Evolutionary conservation across 164 flowering plant genomes (phyloP).

Genomic region (Umbellularia californica): DNA sequence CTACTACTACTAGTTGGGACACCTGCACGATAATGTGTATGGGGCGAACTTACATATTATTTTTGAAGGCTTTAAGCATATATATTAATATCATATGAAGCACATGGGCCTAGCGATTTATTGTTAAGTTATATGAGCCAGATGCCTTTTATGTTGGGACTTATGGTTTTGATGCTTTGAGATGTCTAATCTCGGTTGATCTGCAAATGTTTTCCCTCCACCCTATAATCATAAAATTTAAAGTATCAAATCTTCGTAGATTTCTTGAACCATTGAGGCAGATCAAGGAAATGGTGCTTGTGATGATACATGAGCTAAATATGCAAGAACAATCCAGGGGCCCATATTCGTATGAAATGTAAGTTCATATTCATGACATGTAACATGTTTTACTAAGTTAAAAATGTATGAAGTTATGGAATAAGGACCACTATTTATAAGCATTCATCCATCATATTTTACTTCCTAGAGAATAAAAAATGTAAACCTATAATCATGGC

Average conservation of each 20-base stretch:
- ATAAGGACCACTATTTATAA: background rate
- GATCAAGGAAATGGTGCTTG: background rate
- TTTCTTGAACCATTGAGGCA: background rate
- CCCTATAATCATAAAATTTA: no score
- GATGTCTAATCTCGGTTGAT: no score
- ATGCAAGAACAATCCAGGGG: constrained; percentile 1
- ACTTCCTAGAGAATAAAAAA: no score
- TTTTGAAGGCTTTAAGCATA: background rate
- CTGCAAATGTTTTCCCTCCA: no score
- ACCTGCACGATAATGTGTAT: background rate
- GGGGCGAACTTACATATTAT: background rate
- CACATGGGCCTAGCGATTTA: background rate
- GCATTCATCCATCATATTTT: no score
- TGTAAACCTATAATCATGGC: no score
- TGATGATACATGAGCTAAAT: background rate
- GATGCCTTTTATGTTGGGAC: no score
- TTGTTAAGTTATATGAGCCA: no score
- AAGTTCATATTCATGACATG: background rate
- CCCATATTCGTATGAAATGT: background rate
- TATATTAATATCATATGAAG: background rate
- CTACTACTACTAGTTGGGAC: background rate
- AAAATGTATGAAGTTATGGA: no score
- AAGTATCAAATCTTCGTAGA: no score
- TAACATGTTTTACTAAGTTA: background rate
- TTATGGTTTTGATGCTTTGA: no score